Evolutionary conservation across 768 basidiomycete species (phyloP).

Genomic region (Tricholoma terreum): DNA sequence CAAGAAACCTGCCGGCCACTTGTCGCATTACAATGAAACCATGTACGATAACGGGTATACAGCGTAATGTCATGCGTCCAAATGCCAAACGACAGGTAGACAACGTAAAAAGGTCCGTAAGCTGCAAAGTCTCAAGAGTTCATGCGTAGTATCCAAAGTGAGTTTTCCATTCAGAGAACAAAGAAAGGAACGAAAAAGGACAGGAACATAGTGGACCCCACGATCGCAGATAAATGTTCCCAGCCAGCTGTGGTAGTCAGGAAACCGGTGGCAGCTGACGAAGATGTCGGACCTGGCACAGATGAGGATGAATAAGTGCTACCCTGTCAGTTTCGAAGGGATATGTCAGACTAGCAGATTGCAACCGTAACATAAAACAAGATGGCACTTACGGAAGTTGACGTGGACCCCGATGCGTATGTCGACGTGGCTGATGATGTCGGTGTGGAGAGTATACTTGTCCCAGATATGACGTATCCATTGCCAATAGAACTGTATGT

Average conservation of each 20-base stretch:
- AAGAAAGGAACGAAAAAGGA: not conserved
- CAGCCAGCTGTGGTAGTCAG: not conserved
- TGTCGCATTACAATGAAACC: too few species aligned
- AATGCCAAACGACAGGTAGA: not conserved
- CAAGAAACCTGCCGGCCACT: too few species aligned
- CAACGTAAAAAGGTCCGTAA: not conserved
- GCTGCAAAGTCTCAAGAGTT: not conserved
- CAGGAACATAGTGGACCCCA: not conserved
- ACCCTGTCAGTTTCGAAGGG: not conserved
- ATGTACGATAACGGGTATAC: too few species aligned
- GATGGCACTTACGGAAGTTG: slow-evolving; percentile 13
- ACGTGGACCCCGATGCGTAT: slow-evolving; percentile 6
- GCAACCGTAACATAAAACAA: not conserved
- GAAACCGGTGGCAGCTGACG: not conserved
- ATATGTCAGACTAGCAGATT: not conserved
- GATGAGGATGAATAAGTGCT: not conserved
- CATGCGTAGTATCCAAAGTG: not conserved
- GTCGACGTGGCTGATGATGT: not conserved
- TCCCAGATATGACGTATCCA: slow-evolving; percentile 32
- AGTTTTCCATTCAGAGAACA: not conserved
- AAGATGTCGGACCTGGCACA: not conserved
- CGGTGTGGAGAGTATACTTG: slow-evolving; percentile 16
- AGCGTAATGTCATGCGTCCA: too few species aligned
- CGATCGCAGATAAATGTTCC: not conserved
- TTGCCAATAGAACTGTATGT: slow-evolving; percentile 52